These are phyloP conservation scores for Rossbeevera mucosa DNA, from an alignment of 768 basidiomycete genomes.

Conservation along the genomic window DNA sequence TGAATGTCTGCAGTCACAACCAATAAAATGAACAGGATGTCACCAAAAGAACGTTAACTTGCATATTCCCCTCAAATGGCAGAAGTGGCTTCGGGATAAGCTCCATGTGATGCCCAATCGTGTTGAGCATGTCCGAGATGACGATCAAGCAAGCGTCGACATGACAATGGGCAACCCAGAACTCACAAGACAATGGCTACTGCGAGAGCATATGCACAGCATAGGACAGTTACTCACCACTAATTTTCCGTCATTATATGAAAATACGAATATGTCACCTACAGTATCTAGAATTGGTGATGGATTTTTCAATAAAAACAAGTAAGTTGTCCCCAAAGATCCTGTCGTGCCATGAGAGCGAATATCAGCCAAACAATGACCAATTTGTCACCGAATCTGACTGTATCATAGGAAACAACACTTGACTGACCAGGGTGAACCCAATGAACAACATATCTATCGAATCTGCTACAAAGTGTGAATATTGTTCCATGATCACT, in stretches of 20 bases:
- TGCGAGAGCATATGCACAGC: neutral
- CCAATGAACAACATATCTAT: constrained; percentile 12
- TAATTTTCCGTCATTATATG: constrained; percentile 6
- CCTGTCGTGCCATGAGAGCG: neutral
- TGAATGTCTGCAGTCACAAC: no score
- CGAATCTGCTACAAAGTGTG: neutral
- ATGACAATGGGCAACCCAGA: neutral
- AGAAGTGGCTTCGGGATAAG: constrained; percentile 4
- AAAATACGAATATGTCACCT: constrained; percentile 7
- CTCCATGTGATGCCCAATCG: constrained; percentile 5
- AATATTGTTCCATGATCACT: neutral
- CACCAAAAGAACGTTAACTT: neutral
- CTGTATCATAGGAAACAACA: neutral
- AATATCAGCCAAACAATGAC: neutral
- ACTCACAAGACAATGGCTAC: constrained; percentile 7
- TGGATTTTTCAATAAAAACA: neutral
- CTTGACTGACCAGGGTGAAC: constrained; percentile 9
- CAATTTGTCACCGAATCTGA: neutral
- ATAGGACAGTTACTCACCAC: constrained; percentile 1
- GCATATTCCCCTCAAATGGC: constrained; percentile 7
- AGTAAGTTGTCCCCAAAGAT: constrained; percentile 4
- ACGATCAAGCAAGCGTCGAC: neutral
- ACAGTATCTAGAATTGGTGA: constrained; percentile 4
- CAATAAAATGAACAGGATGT: neutral
- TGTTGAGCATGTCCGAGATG: constrained; percentile 14